A percentile compares a stretch with the other conserved stretches of the same genome.
Conservation (phyloP, 768 basidiomycete genomes). For the Russula sp. region DNA sequence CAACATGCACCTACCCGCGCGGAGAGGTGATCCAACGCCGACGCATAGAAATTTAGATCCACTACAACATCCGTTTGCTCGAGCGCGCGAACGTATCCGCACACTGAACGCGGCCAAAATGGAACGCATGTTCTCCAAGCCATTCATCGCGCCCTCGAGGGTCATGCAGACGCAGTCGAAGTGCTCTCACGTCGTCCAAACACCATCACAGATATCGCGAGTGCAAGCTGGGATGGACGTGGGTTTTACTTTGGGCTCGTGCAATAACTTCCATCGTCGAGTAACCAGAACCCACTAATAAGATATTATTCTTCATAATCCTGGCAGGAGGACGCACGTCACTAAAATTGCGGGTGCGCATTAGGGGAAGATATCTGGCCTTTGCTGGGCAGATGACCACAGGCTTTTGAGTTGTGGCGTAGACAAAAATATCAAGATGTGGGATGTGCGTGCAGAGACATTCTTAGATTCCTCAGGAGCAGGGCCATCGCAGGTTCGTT, state of each 20-base stretch:
- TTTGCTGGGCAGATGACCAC: slow-evolving; percentile 66
- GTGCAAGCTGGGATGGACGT: slow-evolving; percentile 92
- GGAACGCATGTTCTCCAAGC: slow-evolving; percentile 97
- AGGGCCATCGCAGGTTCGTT: slow-evolving; percentile 41
- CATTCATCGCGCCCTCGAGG: slow-evolving; percentile 84
- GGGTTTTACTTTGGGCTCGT: slow-evolving; percentile 34
- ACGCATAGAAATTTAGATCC: slow-evolving; percentile 91
- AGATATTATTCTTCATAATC: slow-evolving; percentile 87
- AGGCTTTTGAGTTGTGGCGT: slow-evolving; percentile 76
- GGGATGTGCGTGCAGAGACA: slow-evolving; percentile 48
- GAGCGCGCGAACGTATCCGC: slow-evolving; percentile 87
- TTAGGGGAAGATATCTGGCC: slow-evolving; percentile 80
- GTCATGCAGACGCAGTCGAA: slow-evolving; percentile 55
- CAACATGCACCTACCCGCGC: slow-evolving; percentile 81
- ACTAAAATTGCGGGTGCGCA: slow-evolving; percentile 72
- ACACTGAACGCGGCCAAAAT: slow-evolving; percentile 96
- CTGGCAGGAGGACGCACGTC: slow-evolving; percentile 58
- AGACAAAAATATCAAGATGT: slow-evolving; percentile 79
- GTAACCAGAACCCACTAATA: background rate
- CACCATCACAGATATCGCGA: slow-evolving; percentile 36
- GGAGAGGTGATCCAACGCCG: slow-evolving; percentile 83
- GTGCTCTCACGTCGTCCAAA: slow-evolving; percentile 21
- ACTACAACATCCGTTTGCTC: slow-evolving; percentile 91
- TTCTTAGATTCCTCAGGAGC: slow-evolving; percentile 37
- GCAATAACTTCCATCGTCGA: background rate